Evolutionary conservation across 1,139 yeast species (phyloP), one percentile per base, ranked within the genome.

Genomic region (Debaryomyces psychrophilus): DNA sequence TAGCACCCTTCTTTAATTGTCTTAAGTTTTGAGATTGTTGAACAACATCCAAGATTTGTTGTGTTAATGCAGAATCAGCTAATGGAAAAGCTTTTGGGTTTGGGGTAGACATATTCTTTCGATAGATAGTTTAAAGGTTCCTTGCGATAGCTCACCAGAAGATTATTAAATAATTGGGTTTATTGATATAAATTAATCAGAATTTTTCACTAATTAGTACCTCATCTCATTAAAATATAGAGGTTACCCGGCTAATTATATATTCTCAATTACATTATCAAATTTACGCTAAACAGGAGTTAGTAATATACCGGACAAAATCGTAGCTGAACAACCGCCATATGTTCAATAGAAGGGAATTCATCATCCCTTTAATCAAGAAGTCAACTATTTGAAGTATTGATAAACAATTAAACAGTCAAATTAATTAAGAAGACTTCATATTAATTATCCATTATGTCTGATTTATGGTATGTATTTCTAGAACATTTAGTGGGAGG

Each of bases 1-100:
- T 93, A 58, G 99, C 99, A 74, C 99, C 99, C 77, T 93, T 93
- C 83, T 95, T 93, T 73, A 93, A 85, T 77, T 95, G 99, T 81
- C 98, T 90, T 73, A 93, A 84, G 78, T 89, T 92, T 65, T 96
- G 92, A 53, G 98, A 90, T 79, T 93, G 99, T 79, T 93, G 99
- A 63, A 89, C 95, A 67, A 95, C 92, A 67, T 93, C 99, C 69
- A 95, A 83, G 72, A 95, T 93, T 77, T 93, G 97, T 78, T 93
- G 98, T 59, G 96, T 80, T 64, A 95, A 82, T 58, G 86, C 92
- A 56, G 96, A 86, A 70, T 93, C 98, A 62, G 99, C 98, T 68
- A 95, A 83, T 69, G 99, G 99, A 79, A 95, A 95, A 57, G 99
- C 99, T 73, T 87, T 87, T 71, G 95, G 95, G 80, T 87, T 87